Evolutionary conservation across 495 filamentous ascomycete genomes (phyloP), one percentile per base, ranked within the genome.

Genomic region (Friedmanniomyces endolithicus): DNA sequence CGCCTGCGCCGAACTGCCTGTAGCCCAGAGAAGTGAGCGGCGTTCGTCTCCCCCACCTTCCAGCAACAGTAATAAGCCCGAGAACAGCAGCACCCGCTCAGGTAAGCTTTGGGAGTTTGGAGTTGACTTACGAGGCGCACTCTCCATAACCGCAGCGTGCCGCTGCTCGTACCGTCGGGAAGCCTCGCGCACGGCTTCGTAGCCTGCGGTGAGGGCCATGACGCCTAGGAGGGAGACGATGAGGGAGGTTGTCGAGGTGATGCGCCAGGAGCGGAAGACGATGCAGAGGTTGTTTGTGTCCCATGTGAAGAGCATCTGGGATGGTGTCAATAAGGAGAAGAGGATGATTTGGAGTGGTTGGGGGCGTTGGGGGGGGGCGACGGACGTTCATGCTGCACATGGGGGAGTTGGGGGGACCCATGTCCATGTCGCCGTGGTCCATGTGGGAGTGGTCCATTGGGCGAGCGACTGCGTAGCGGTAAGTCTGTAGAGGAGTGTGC

Each of bases 261-360:
- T 73, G 65, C 83, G 92, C 92, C 92, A 98, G 71, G 81, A 78
- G 60, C 75, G 81, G 75, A 96, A 98, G 70, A 97, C 76, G 65
- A 98, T 90, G 77, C 92, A 98, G 56, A 98, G 85, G 69, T 96
- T 80, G 44, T 79, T 74, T 17, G 88, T 89, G 62, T 85, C 77
- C 94, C 92, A 97, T 50, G 88, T 98, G 70, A 98, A 98, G 33
- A 96, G 79, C 90, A 95, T 97, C 87, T 94, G 58, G 39, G 31
- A 27, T 11, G 16, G 33, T 45, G 39, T 19, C 19, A 43, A 25
- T 47, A n/a, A n/a, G n/a, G n/a, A n/a, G n/a, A n/a, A n/a, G n/a
- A n/a, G 33, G 54, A 12, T 43, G 20, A 31, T 46, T 16, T 19
- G 37, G 16, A n/a, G 48, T 23, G 25, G 46, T 27, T 46, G 27